Conservation (phyloP, 352 stramenopile genomes). For the Pythium aphanidermatum region DNA sequence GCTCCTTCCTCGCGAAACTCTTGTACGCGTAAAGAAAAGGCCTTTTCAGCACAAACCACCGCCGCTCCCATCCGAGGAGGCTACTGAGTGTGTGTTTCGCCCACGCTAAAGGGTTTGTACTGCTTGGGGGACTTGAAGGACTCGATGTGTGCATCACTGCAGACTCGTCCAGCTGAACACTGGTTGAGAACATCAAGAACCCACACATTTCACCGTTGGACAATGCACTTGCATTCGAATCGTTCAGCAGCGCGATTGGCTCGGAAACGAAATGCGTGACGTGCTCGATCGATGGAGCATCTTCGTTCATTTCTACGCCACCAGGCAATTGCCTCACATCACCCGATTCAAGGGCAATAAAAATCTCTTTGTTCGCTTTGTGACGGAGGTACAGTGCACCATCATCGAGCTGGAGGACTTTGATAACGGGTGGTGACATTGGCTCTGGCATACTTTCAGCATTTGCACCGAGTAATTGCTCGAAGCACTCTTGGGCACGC, state of each 20-base stretch:
- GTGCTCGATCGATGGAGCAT: slow-evolving; percentile 3
- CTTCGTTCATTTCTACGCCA: neutral
- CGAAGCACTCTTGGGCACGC: slow-evolving; percentile 20
- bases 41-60: slow-evolving; percentile 77
- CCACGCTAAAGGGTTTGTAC: slow-evolving; percentile 15
- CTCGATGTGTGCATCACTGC: slow-evolving; percentile 15
- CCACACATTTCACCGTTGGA: slow-evolving; percentile 54
- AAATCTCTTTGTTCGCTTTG: slow-evolving; percentile 35
- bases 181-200: slow-evolving; percentile 66
- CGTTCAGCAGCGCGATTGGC: slow-evolving; percentile 28
- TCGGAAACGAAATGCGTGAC: slow-evolving; percentile 46
- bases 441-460: slow-evolving; percentile 19
- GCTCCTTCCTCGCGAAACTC: slow-evolving; percentile 55
- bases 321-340: neutral
- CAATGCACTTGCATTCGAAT: slow-evolving; percentile 17
- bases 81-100: slow-evolving; percentile 18
- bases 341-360: slow-evolving; percentile 22
- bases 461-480: slow-evolving; percentile 6
- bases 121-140: neutral
- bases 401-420: slow-evolving; percentile 36
- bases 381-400: slow-evolving; percentile 38
- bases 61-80: slow-evolving; percentile 42
- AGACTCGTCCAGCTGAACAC: slow-evolving; percentile 38
- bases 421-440: slow-evolving; percentile 9
- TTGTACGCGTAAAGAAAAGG: slow-evolving; percentile 77